Base-by-base conservation (phyloP, 1,284 basidiomycete species). In the Cutaneotrichosporon mucoides region DNA sequence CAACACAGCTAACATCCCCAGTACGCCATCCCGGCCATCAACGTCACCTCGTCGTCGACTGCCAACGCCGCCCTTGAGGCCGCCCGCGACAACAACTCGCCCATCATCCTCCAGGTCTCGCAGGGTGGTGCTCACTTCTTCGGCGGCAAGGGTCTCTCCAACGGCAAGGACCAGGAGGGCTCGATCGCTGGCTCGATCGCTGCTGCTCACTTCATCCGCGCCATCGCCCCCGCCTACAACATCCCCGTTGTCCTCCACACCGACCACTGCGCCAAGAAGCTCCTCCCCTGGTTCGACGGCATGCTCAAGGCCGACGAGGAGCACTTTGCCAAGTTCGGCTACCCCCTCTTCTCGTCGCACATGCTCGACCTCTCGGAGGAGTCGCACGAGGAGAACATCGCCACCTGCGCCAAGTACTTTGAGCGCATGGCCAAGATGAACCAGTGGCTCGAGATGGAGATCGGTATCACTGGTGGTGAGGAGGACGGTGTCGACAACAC, bases 381-480 rank as follows among this genome's bases (percentile, higher is more conserved):
- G 81, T 79, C 91, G 76, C 96, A 98, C 81, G 94, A 95, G 71
- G 85, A 98, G 76, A 99, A 99, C 85, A 99, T 99, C 75, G 86
- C 83, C 60, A 92, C 83, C 55, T 99, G 96, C 80, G 89, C 84
- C 64, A 86, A 93, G 80, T 99, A 99, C 85, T 95, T 99, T 79
- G 84, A 87, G 80, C 90, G 92, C 77, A 92, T 99, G 92, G 90
- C 91, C 35, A 86, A 88, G 69, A 81, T 98, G 75, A 88, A 89
- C 65, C 82, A 92, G 72, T 99, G 93, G 93, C 92, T 99, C 79
- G 96, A 99, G 85, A 99, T 99, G 96, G 96, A 99, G 82, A 99
- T 99, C 77, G 96, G 96, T 76, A 99, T 99, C 82, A 99, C 96
- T 61, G 96, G 95, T 79, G 95, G 95, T 76, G 95, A 99, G 80